Conservation (phyloP, 306 rosid genomes). For the Pyrus communis region DNA sequence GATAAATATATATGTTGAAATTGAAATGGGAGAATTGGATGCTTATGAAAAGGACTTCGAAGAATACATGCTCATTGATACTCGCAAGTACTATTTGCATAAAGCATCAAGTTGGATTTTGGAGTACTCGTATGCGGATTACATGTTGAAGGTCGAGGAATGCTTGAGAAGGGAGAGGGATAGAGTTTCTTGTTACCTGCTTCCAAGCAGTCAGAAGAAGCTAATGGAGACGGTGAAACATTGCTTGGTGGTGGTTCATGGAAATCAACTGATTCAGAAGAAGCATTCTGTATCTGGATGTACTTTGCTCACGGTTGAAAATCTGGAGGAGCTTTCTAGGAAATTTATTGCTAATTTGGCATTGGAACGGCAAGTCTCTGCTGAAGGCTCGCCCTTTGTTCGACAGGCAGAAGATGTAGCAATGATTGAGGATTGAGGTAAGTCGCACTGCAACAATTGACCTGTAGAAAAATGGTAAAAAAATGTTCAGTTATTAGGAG, state of each 20-base stretch:
- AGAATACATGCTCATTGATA: constrained; percentile 42
- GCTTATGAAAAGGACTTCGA: constrained; percentile 51
- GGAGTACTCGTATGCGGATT: constrained; percentile 44
- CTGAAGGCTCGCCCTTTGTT: constrained; percentile 52
- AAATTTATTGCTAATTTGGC: constrained; percentile 39
- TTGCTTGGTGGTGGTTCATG: constrained; percentile 35
- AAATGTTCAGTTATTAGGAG: neutral
- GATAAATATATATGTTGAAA: constrained; percentile 52
- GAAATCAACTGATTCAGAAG: neutral
- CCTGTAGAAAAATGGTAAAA: constrained; percentile 7
- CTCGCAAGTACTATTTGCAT: constrained; percentile 42
- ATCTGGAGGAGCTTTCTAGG: neutral
- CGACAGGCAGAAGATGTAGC: constrained; percentile 59
- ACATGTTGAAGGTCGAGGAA: constrained; percentile 45
- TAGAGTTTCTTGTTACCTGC: constrained; percentile 26
- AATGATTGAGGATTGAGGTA: constrained; percentile 34
- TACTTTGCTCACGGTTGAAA: neutral
- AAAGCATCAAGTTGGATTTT: constrained; percentile 58
- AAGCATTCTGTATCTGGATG: neutral
- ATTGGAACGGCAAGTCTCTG: constrained; percentile 56
- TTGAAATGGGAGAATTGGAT: constrained; percentile 45
- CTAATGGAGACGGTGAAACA: constrained; percentile 53
- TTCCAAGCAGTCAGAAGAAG: constrained; percentile 28
- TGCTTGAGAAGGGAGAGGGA: constrained; percentile 30
- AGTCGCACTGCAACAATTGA: constrained; percentile 41